Conservation (phyloP, 2,329 filamentous ascomycete genomes). For the Lecanicillium sp. region DNA sequence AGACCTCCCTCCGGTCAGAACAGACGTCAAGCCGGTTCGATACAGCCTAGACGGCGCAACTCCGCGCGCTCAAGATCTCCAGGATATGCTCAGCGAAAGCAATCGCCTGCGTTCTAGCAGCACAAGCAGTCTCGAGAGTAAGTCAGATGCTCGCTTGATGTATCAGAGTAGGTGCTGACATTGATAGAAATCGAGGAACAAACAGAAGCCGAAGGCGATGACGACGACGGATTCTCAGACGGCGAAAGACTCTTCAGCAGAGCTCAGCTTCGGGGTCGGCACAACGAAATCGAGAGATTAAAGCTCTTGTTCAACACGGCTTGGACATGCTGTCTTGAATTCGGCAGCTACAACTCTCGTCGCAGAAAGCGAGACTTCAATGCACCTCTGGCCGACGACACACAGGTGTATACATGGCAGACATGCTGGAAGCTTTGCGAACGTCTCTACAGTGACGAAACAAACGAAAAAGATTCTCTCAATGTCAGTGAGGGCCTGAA, state of each 20-base stretch:
- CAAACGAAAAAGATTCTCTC: conserved; percentile 60
- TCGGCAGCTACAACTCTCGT: conserved; percentile 11
- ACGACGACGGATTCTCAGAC: conserved; percentile 39
- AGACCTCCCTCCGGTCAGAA: conserved; percentile 66
- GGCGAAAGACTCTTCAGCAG: conserved; percentile 75
- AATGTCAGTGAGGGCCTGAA: conserved; percentile 73
- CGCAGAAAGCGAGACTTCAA: conserved; percentile 6
- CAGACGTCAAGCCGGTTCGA: conserved; percentile 59
- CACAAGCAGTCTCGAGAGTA: conserved; percentile 73
- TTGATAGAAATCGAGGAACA: conserved; percentile 50
- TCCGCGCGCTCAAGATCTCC: conserved; percentile 74
- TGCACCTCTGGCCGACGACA: conserved; percentile 46
- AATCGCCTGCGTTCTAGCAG: conserved; percentile 58
- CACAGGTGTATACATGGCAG: conserved; percentile 86
- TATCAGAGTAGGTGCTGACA: conserved; percentile 21
- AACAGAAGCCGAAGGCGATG: conserved; percentile 46
- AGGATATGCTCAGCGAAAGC: conserved; percentile 59
- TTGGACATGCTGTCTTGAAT: conserved; percentile 11
- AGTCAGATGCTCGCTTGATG: conserved; percentile 19
- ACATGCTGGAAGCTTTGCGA: conserved; percentile 92
- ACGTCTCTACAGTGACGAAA: conserved; percentile 74
- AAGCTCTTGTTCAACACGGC: conserved; percentile 57
- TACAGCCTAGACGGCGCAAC: conserved; percentile 68
- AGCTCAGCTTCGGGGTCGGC: conserved; percentile 49
- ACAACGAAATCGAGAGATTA: conserved; percentile 63